Percentiles rank a stretch among this genome's conserved stretches.
phyloP scores from a whole-genome alignment of 2,329 filamentous ascomycete species.

The Mariannaea sp. region DNA sequence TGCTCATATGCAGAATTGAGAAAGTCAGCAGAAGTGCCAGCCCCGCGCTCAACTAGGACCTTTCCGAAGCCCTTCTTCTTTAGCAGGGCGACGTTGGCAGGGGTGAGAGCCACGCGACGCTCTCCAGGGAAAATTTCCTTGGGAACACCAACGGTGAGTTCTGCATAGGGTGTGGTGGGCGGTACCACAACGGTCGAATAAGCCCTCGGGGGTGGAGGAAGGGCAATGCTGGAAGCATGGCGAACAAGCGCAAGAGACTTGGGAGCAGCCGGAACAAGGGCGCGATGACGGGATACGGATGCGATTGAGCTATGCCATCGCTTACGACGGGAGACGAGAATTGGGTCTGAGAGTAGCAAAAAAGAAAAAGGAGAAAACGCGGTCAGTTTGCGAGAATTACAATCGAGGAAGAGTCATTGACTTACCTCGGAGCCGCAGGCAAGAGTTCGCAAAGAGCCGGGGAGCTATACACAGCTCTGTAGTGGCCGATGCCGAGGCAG shows the following conservation, averaged over 20 bases:
- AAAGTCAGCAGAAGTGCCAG: conserved; percentile 79
- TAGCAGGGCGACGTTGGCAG: conserved; percentile 79
- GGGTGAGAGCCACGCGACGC: conserved; percentile 82
- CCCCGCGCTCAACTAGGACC: conserved; percentile 79
- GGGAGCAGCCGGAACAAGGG: conserved; percentile 35
- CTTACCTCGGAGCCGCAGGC: conserved; percentile 31
- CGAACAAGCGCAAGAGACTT: conserved; percentile 47
- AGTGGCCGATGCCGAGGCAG: conserved; percentile 31
- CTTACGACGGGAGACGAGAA: conserved; percentile 36
- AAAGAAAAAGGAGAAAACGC: neutral
- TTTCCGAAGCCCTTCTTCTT: conserved; percentile 84
- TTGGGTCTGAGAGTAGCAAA: conserved; percentile 26
- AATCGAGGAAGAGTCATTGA: neutral
- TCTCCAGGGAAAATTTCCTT: conserved; percentile 79
- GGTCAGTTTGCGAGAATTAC: conserved; percentile 15
- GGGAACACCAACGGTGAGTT: conserved; percentile 78
- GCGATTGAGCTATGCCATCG: conserved; percentile 48
- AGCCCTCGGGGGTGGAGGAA: conserved; percentile 31
- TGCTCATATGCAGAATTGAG: conserved; percentile 76
- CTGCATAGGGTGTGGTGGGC: conserved; percentile 65
- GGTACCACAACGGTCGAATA: conserved; percentile 49
- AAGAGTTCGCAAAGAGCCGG: conserved; percentile 34
- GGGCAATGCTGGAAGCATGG: conserved; percentile 42
- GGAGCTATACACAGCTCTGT: conserved; percentile 40
- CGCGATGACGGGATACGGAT: conserved; percentile 35